Conservation (phyloP, 768 basidiomycete genomes). For the Tephrocybe sp. region DNA sequence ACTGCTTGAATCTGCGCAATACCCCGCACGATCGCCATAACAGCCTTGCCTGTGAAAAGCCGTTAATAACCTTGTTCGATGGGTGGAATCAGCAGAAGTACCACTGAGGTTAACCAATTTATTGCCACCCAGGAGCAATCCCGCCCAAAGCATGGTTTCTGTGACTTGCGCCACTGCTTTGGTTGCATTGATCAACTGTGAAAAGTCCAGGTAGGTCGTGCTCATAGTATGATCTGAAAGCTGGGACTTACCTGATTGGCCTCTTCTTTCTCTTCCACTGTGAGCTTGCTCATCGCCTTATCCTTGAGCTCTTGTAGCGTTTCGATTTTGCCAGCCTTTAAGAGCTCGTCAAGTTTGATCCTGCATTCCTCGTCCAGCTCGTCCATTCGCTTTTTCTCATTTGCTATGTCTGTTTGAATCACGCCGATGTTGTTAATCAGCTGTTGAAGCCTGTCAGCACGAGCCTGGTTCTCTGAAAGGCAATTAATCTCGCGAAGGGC, state of each 20-base stretch:
- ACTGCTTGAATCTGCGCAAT: neutral
- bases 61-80: neutral
- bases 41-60: neutral
- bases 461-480: neutral
- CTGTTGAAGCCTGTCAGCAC: constrained; percentile 4
- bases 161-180: constrained; percentile 3
- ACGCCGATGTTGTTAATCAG: constrained; percentile 4
- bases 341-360: neutral
- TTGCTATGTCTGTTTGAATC: constrained; percentile 1
- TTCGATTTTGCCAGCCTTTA: constrained; percentile 1
- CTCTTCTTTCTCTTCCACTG: constrained; percentile 6
- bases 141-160: constrained; percentile 1
- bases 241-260: neutral
- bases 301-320: neutral
- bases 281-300: constrained; percentile 9
- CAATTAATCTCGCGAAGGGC: neutral
- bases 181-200: constrained; percentile 1
- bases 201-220: neutral
- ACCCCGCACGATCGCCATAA: constrained; percentile 1
- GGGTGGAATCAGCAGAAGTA: neutral
- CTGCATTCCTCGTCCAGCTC: neutral
- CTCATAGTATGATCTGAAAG: too few species aligned
- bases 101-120: neutral
- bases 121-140: constrained; percentile 1
- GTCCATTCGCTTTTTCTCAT: constrained; percentile 3